A percentile compares a stretch with the other conserved stretches of the same genome.
These are phyloP conservation scores for Pisolithus orientalis DNA, from an alignment of 768 basidiomycete species.

Conservation along the genomic window DNA sequence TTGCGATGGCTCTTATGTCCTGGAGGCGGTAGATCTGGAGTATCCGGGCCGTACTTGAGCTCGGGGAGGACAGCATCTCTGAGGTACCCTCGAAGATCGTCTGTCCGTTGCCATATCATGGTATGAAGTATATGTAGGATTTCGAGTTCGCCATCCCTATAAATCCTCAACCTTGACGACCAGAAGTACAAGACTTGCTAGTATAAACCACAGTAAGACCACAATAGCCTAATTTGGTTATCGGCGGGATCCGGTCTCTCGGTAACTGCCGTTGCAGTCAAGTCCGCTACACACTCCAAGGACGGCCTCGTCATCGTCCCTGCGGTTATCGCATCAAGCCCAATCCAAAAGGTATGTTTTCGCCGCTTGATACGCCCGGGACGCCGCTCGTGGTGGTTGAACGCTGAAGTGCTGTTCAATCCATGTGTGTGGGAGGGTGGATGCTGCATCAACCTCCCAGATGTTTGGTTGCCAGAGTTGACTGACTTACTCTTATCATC, in stretches of 20 bases:
- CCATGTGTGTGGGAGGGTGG: conserved; percentile 11
- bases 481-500: conserved; percentile 11
- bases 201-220: not conserved
- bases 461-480: conserved; percentile 12
- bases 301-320: conserved; percentile 1
- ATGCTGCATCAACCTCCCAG: conserved; percentile 12
- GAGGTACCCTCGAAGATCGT: conserved; percentile 30
- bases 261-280: conserved; percentile 14
- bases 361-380: conserved; percentile 1
- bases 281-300: not conserved
- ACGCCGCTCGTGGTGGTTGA: not conserved
- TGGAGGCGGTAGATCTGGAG: conserved; percentile 12
- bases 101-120: conserved; percentile 26
- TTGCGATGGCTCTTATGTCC: conserved; percentile 32
- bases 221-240: conserved; percentile 8
- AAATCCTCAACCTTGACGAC: not conserved
- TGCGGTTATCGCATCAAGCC: conserved; percentile 14
- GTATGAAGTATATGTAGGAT: not conserved
- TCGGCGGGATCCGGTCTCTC: conserved; percentile 20
- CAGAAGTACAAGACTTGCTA: conserved; percentile 1
- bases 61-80: conserved; percentile 28
- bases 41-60: conserved; percentile 21
- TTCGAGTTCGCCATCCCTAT: not conserved
- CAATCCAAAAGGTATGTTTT: conserved; percentile 24
- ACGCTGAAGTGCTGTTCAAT: not conserved